phyloP scores from a whole-genome alignment of 768 basidiomycete genomes.

The Harrya chromipes region DNA sequence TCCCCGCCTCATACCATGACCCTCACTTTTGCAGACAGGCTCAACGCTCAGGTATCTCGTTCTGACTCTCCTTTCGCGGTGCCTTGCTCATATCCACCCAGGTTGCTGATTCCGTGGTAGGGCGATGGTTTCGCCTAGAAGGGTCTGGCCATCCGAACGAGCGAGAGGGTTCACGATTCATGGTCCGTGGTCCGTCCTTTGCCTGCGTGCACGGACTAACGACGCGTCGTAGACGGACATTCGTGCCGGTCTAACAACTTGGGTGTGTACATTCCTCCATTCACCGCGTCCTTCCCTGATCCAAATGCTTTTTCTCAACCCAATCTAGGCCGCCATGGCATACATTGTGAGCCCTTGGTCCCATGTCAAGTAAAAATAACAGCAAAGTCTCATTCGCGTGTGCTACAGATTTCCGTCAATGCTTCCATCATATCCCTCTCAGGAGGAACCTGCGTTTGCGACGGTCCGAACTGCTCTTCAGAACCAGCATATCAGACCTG shows the following conservation, averaged over 20 bases:
- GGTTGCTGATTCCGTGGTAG: conserved; percentile 43
- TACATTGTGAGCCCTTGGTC: conserved; percentile 57
- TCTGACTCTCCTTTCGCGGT: background rate
- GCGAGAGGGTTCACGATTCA: conserved; percentile 62
- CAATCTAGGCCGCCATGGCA: conserved; percentile 68
- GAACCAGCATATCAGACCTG: conserved; percentile 57
- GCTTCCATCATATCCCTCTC: conserved; percentile 72
- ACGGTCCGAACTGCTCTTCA: conserved; percentile 51
- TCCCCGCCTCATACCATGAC: conserved; percentile 29
- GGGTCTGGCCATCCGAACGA: conserved; percentile 65
- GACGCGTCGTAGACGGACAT: conserved; percentile 56
- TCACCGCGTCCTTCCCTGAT: conserved; percentile 6
- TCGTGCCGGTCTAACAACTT: conserved; percentile 77
- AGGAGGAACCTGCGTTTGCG: conserved; percentile 81
- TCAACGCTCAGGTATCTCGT: conserved; percentile 38
- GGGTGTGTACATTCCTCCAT: conserved; percentile 46
- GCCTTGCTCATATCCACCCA: conserved; percentile 9
- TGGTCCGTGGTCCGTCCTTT: conserved; percentile 33
- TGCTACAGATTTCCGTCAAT: conserved; percentile 74
- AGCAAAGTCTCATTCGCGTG: background rate
- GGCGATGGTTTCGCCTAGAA: conserved; percentile 71
- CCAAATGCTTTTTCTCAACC: background rate
- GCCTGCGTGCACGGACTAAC: conserved; percentile 6
- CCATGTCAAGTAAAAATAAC: background rate
- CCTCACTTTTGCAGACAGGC: conserved; percentile 38